Evolutionary conservation across 2,329 filamentous ascomycete genomes (phyloP).

Genomic region (Ceratocystis lukuohia): DNA sequence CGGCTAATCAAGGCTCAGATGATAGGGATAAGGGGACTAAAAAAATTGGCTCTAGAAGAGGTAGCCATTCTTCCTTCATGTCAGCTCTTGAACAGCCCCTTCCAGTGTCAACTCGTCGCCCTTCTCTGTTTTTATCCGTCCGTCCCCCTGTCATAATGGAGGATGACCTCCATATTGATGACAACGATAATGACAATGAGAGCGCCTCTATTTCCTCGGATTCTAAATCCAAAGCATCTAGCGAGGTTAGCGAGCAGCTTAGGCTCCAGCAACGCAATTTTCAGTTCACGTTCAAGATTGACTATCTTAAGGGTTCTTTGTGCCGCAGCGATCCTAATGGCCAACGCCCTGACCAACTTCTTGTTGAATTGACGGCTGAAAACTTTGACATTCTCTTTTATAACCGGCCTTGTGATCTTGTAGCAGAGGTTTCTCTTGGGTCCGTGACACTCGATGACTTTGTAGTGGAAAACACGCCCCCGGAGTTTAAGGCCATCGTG

Average conservation of each 20-base stretch:
- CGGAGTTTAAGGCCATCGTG: conserved; percentile 95
- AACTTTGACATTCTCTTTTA: conserved; percentile 80
- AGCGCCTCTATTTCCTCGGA: conserved; percentile 40
- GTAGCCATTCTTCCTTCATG: conserved; percentile 19
- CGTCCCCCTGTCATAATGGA: conserved; percentile 64
- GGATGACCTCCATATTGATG: conserved; percentile 54
- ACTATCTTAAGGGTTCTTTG: conserved; percentile 82
- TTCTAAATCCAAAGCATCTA: conserved; percentile 38
- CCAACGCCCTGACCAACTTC: conserved; percentile 59
- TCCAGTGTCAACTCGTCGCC: conserved; percentile 5
- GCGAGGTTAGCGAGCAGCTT: conserved; percentile 12
- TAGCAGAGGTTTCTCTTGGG: conserved; percentile 75
- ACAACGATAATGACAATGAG: conserved; percentile 56
- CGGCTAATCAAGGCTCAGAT: not conserved
- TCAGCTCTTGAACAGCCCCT: conserved; percentile 18
- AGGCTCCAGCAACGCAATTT: conserved; percentile 82
- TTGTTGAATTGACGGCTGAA: conserved; percentile 86
- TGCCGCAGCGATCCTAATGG: conserved; percentile 75
- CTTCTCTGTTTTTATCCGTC: conserved; percentile 56
- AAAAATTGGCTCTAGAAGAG: conserved; percentile 8
- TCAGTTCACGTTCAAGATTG: conserved; percentile 92
- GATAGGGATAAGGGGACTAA: not conserved
- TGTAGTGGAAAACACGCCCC: conserved; percentile 63
- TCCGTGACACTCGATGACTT: conserved; percentile 88
- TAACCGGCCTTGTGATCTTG: conserved; percentile 81